Base-by-base conservation (phyloP, 768 basidiomycete genomes). In the Auricularia cornea region DNA sequence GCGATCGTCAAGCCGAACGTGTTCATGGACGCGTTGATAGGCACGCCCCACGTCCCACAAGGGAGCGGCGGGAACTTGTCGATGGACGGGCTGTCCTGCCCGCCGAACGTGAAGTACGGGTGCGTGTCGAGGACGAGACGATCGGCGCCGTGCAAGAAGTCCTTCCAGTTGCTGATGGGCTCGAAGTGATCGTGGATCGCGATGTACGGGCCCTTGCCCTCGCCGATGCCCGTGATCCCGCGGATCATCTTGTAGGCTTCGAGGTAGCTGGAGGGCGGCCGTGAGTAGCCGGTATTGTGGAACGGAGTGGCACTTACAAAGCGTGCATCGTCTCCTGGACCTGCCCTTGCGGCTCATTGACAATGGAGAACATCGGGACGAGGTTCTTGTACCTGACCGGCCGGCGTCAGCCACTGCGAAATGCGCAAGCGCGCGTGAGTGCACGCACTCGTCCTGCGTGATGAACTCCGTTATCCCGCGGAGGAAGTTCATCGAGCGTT, bases 401-500 rank as follows among this genome's bases (percentile, higher is more conserved):
- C 11, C 11, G 5, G 11, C 6, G 44, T 23, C 23, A 48, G 20
- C 44, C 12, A 48, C 6, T 48, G 10, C 16, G 20, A 5, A 6
- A 6, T 48, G 10, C 6, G 23, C 20, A 6, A 23, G 20, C n/a
- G n/a, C n/a, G n/a, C n/a, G n/a, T n/a, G n/a, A n/a, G n/a, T n/a
- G 44, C 44, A 48, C 44, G 23, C 23, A 48, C 71, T 94, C 81
- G 2, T 89, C 88, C 70, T 93, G 92, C 26, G 87, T 87, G 70
- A 98, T 93, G 76, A 98, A 98, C 76, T 94, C 94, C 60, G 90
- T 87, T 60, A 95, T 70, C 63, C 92, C 86, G 32, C 94, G 87
- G 68, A 98, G 91, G 68, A 92, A 88, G 74, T 94, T 88, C 64
- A 98, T 81, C 18, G 89, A 82, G 18, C 96, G 86, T 72, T 98